Evolutionary conservation across 768 basidiomycete species (phyloP), one percentile per base, ranked within the genome.

Genomic region (Boletus rufocinnamomeus): DNA sequence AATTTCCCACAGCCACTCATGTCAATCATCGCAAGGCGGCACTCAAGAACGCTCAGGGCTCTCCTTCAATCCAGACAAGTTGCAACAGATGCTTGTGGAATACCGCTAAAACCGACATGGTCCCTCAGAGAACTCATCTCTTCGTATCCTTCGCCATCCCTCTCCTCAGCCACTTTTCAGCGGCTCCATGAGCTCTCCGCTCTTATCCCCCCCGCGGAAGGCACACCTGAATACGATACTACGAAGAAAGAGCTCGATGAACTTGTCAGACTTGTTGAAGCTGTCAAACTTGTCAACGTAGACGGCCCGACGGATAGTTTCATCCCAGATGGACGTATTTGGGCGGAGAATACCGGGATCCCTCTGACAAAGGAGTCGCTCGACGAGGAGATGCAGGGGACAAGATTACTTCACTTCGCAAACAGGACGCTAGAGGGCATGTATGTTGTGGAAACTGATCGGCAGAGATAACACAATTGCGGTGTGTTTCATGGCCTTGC

Each of bases 251-350:
- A 89, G 60, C 72, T 94, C 60, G 86, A 88, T 62, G 86, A 87
- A 53, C 81, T 94, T 50, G 76, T 93, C 56, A 82, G 79, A 60
- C 78, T 94, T 11, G 91, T 94, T 16, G 90, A 93, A 66, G 91
- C 91, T 4, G 91, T 93, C 52, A 89, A 83, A 70, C 70, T 88
- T 27, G 84, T 88, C 45, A 73, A 81, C 25, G 51, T 72, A 16
- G 67, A 69, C n/a, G 50, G 37, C 48, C 77, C 66, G 77, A 44
- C 55, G 48, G 59, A 62, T 21, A 25, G 44, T 8, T 52, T 60
- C 45, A 64, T 79, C 14, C 74, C 79, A 14, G 80, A 81, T 55
- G 77, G 72, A 61, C 76, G 73, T 57, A 66, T 75, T 67, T 80
- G 74, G 79, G 77, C 69, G 44, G 76, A 70, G 50, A 79, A 76